Conservation (phyloP, 2,329 filamentous ascomycete species). For the Colletotrichum sojae region DNA sequence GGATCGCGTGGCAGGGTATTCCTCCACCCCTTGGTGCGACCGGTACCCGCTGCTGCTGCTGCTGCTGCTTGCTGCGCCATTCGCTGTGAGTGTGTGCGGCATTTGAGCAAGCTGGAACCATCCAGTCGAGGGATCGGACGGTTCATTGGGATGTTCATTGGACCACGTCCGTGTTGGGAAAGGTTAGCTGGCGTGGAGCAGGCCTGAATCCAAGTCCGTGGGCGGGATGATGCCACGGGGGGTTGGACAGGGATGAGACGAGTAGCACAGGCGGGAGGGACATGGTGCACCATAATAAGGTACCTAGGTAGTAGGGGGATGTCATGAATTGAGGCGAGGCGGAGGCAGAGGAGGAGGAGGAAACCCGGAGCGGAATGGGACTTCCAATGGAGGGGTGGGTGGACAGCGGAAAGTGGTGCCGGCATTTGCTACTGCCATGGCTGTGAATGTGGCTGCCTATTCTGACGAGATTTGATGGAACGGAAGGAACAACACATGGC, state of each 20-base stretch:
- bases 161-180: slow-evolving; percentile 16
- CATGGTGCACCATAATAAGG: too few relatives aligned
- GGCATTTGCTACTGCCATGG: background rate
- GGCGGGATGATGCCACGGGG: slow-evolving; percentile 5
- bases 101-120: background rate
- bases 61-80: too few relatives aligned
- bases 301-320: too few relatives aligned
- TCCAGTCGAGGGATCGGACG: slow-evolving; percentile 28
- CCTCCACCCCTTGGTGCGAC: slow-evolving; percentile 18
- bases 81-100: background rate
- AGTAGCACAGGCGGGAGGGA: background rate
- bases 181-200: slow-evolving; percentile 9
- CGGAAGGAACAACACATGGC: background rate
- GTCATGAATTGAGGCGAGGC: too few relatives aligned
- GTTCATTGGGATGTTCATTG: slow-evolving; percentile 32
- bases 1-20: slow-evolving; percentile 22
- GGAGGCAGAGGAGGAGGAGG: background rate
- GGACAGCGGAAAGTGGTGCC: background rate
- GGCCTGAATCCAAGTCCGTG: slow-evolving; percentile 1
- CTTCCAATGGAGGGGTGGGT: background rate
- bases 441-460: background rate
- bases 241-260: slow-evolving; percentile 16
- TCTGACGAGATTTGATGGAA: slow-evolving; percentile 6
- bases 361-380: background rate
- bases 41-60: background rate